Percentiles rank a stretch among this genome's conserved stretches.
Conservation (phyloP, 2,329 filamentous ascomycete genomes). For the Cadophora malorum region DNA sequence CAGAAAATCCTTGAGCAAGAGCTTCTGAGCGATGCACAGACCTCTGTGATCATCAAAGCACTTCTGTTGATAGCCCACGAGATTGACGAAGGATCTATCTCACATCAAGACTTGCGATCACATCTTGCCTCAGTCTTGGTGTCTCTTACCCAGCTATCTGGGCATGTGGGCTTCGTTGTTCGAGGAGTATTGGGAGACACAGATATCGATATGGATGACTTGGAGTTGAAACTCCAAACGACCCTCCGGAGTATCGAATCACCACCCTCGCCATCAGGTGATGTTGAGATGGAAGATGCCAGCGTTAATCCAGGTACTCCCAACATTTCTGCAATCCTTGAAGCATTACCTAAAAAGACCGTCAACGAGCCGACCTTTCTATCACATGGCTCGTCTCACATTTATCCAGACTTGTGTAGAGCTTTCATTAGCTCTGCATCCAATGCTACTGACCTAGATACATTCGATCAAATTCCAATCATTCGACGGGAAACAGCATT, state of each 20-base stretch:
- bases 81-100: constrained; percentile 60
- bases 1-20: constrained; percentile 65
- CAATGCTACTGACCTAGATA: constrained; percentile 47
- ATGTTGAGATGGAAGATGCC: constrained; percentile 57
- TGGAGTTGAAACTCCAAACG: constrained; percentile 77
- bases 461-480: constrained; percentile 56
- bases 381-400: constrained; percentile 53
- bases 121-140: constrained; percentile 72
- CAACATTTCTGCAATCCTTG: constrained; percentile 39
- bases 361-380: constrained; percentile 59
- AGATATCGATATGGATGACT: constrained; percentile 73
- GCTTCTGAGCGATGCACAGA: constrained; percentile 67
- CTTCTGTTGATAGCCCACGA: constrained; percentile 66
- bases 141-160: constrained; percentile 64
- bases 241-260: constrained; percentile 66
- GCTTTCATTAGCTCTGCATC: constrained; percentile 62
- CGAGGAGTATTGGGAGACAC: constrained; percentile 70
- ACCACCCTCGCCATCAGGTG: constrained; percentile 56
- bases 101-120: constrained; percentile 62
- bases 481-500: constrained; percentile 61
- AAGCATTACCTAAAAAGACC: constrained; percentile 44
- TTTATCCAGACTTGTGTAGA: constrained; percentile 65
- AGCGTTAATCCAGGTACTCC: constrained; percentile 42
- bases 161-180: constrained; percentile 67
- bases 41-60: constrained; percentile 68